A percentile compares a stretch with the other conserved stretches of the same genome.
Conservation (phyloP, 2,329 filamentous ascomycete species). For the Cladobotryum protrusum region DNA sequence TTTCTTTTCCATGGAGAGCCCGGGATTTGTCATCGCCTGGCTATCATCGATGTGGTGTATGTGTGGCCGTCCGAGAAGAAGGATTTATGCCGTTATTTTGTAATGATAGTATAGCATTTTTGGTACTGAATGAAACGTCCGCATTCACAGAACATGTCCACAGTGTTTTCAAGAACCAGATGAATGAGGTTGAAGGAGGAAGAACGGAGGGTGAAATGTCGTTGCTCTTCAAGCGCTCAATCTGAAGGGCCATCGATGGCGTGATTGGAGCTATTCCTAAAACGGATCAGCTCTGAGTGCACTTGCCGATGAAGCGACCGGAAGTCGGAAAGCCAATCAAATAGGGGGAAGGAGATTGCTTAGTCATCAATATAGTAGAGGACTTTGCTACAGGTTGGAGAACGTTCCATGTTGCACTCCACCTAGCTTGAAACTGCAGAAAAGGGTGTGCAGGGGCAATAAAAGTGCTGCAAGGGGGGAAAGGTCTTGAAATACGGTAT, state of each 20-base stretch:
- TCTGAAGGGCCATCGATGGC: slow-evolving; percentile 24
- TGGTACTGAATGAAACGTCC: slow-evolving; percentile 17
- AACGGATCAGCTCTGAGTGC: slow-evolving; percentile 4
- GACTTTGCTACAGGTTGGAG: too few relatives aligned
- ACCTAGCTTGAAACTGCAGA: too few relatives aligned
- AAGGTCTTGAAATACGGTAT: too few relatives aligned
- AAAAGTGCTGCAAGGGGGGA: too few relatives aligned
- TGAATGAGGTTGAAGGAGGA: slow-evolving; percentile 16
- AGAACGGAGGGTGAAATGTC: slow-evolving; percentile 13
- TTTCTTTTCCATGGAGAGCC: neutral
- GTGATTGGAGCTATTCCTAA: slow-evolving; percentile 26
- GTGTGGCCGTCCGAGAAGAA: slow-evolving; percentile 1
- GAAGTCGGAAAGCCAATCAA: neutral
- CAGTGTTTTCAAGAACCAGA: slow-evolving; percentile 6
- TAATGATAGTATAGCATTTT: slow-evolving; percentile 14
- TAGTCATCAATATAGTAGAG: neutral
- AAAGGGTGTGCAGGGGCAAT: too few relatives aligned
- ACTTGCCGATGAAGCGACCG: neutral
- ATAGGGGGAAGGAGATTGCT: neutral
- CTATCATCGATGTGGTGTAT: slow-evolving; percentile 9
- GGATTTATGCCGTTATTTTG: slow-evolving; percentile 2
- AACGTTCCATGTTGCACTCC: too few relatives aligned
- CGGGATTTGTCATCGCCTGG: neutral
- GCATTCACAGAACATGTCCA: slow-evolving; percentile 4
- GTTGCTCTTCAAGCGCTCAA: slow-evolving; percentile 14